Percentiles rank a stretch among this genome's conserved stretches.
Evolutionary conservation across 441 rosid genomes (phyloP).

Genomic region (Euphorbia schlechtendalii): DNA sequence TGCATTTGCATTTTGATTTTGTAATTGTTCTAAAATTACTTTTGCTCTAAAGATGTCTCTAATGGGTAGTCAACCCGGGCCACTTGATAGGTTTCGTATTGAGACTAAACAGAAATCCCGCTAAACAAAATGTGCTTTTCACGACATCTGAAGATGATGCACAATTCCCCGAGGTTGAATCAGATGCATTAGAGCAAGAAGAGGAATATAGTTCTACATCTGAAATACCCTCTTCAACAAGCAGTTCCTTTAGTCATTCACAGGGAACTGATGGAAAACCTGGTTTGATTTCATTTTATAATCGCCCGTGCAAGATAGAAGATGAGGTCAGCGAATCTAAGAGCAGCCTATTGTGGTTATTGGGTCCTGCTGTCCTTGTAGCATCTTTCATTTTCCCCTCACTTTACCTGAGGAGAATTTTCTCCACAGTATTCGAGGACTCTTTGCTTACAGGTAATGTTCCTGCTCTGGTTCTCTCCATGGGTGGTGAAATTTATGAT

Average conservation of each 20-base stretch:
- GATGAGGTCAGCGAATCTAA: constrained; percentile 24
- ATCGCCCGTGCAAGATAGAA: constrained; percentile 41
- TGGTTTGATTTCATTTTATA: constrained; percentile 76
- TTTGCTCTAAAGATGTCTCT: no score
- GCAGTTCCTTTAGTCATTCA: constrained; percentile 28
- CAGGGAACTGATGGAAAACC: constrained; percentile 64
- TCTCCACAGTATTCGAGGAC: constrained; percentile 81
- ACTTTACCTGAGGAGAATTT: constrained; percentile 62
- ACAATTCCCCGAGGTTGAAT: constrained; percentile 30
- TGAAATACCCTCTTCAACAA: constrained; percentile 32
- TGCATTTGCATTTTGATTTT: constrained; percentile 10
- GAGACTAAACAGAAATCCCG: constrained; percentile 27
- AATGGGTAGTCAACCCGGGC: constrained; percentile 29
- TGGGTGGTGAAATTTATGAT: not conserved
- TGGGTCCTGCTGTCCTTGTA: constrained; percentile 87
- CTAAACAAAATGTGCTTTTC: constrained; percentile 28
- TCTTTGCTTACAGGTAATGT: constrained; percentile 74
- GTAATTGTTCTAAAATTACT: not conserved
- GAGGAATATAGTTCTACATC: constrained; percentile 21
- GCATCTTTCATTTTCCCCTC: constrained; percentile 88
- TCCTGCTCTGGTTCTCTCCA: not conserved
- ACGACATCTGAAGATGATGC: constrained; percentile 43
- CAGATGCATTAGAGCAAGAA: constrained; percentile 31
- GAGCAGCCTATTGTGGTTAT: constrained; percentile 64
- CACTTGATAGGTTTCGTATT: constrained; percentile 23